Conservation (phyloP, 345 rosid genomes). For the Lepidium didymum region DNA sequence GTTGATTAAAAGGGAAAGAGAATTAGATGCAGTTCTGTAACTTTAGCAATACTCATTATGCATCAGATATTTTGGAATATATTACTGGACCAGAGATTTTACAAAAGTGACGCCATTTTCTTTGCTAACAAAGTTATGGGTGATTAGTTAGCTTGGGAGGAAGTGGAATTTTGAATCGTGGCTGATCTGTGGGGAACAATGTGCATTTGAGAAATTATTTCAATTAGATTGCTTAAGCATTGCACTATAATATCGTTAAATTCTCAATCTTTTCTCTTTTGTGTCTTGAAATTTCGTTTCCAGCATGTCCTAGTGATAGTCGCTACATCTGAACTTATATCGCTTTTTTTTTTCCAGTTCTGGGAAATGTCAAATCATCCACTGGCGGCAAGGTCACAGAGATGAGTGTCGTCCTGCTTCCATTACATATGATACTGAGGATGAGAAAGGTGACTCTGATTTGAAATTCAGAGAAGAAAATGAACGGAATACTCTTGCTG, state of each 20-base stretch:
- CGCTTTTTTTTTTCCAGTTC: conserved; percentile 39
- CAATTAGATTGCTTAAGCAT: background rate
- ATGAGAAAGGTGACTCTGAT: conserved; percentile 34
- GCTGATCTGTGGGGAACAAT: background rate
- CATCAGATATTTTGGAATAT: conserved; percentile 7
- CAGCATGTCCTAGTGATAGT: background rate
- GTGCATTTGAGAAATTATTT: background rate
- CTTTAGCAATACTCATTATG: conserved; percentile 9
- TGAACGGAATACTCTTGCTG: conserved; percentile 21
- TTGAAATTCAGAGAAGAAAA: conserved; percentile 28
- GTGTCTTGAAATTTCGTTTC: background rate
- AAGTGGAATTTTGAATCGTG: background rate
- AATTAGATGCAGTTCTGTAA: background rate
- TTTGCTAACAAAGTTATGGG: background rate
- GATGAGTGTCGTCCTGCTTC: conserved; percentile 66
- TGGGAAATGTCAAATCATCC: conserved; percentile 78
- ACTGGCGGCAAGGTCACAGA: conserved; percentile 98
- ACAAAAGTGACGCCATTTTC: background rate
- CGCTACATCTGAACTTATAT: conserved; percentile 15
- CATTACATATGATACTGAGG: conserved; percentile 18
- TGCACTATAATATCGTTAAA: background rate
- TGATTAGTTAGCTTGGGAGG: background rate
- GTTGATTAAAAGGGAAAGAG: background rate
- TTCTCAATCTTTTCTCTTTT: background rate
- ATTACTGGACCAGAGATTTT: background rate